These are phyloP conservation scores for Venturia effusa DNA, from an alignment of 2,329 filamentous ascomycete species.

Conservation along the genomic window DNA sequence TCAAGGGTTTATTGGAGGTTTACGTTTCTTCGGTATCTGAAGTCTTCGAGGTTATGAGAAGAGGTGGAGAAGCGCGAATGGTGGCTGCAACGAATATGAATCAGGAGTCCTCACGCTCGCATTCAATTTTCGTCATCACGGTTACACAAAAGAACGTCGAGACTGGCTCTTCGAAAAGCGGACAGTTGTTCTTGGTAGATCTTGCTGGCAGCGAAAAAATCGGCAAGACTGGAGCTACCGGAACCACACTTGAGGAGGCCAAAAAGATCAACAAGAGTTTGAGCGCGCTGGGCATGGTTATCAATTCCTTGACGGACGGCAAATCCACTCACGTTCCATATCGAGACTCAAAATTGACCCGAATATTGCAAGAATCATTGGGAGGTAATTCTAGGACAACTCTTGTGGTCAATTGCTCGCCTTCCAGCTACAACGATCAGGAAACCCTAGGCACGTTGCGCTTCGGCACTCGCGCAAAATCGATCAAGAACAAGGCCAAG, in stretches of 20 bases:
- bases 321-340: conserved; percentile 96
- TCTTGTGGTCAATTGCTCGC: conserved; percentile 97
- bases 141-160: conserved; percentile 97
- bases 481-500: conserved; percentile 99
- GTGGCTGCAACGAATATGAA: conserved; percentile 99
- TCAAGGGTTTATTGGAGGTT: conserved; percentile 87
- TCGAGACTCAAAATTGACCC: conserved; percentile 93
- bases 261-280: conserved; percentile 99
- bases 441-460: conserved; percentile 87
- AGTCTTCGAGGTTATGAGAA: conserved; percentile 92
- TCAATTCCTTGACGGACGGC: conserved; percentile 91
- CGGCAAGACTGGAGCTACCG: conserved; percentile 94
- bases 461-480: conserved; percentile 93
- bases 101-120: conserved; percentile 91
- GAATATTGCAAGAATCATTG: conserved; percentile 92
- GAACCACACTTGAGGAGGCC: conserved; percentile 92
- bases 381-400: conserved; percentile 98
- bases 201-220: conserved; percentile 97
- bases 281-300: conserved; percentile 97
- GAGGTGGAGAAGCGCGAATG: conserved; percentile 80
- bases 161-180: conserved; percentile 90
- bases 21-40: conserved; percentile 94
- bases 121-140: conserved; percentile 96
- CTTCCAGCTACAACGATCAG: conserved; percentile 93
- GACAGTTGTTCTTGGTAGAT: conserved; percentile 94